Base-by-base conservation (phyloP, 2,329 filamentous ascomycete species). In the Orbilia ellipsospora region DNA sequence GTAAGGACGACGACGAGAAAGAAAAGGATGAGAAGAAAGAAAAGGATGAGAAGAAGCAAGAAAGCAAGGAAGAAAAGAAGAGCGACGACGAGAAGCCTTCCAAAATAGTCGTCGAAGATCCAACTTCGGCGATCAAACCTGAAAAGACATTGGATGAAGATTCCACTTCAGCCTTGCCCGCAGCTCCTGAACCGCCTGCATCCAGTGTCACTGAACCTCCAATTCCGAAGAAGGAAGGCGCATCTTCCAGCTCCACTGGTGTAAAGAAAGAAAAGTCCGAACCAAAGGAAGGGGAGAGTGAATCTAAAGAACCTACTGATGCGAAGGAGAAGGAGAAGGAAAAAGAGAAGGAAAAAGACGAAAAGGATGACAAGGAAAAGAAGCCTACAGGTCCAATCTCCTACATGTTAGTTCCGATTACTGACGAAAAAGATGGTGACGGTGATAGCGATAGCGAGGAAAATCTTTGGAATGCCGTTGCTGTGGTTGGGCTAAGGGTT, bases 401-500 rank as follows among this genome's bases (percentile, higher is more conserved):
- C 0, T 73, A 73, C 28, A 73, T 73, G 68, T 45, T 73, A 23
- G 60, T 66, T n/a, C 68, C 68, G 18, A 73, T 66, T 20, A 73
- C 68, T 15, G 61, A 50, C 18, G 68, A 66, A 8, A 60, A 83
- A 1, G 86, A 87, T 44, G 85, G 87, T 18, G 84, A 84, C 8
- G 85, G 87, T 18, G 84, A 84, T 10, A 86, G 87, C 77, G 87
- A 88, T 67, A 86, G 86, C 57, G 85, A 87, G 77, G 83, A 84
- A 23, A 85, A 87, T 23, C 86, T 87, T 0, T 90, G 88, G 88
- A 89, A 90, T 79, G 88, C 88, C 2, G 85, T 90, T 54, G 87
- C 85, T 62, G 86, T 89, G 16, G 85, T 90, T 0, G 88, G 88
- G 0, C 82, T 90, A 61, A 85, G 87, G 3, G 86, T 90, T 4